Base-by-base conservation (phyloP, 148 eudicot genomes). In the Bassia scoparia region DNA sequence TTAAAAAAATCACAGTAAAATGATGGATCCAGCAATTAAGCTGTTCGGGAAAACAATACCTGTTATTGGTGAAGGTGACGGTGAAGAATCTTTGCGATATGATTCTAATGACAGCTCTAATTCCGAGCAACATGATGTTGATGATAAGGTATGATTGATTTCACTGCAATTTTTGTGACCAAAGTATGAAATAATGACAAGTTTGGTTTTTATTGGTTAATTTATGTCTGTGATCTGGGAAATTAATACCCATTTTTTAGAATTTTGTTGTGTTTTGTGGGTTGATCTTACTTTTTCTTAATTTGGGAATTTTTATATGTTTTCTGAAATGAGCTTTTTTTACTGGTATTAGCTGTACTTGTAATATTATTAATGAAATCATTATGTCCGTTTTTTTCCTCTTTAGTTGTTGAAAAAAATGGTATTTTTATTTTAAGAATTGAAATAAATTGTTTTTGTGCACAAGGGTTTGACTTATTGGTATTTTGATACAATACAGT, bases 41-140 rank as follows among this genome's bases (percentile, higher is more conserved):
- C 81, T 94, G 67, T 94, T 94, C 38, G 98, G 98, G 37, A 86
- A 82, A 71, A 85, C 84, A 77, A 91, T 93, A 76, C 88, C 76
- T 48, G 75, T 76, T 18, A n/a, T 81, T 49, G 78, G 63, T 58
- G 72, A 84, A 73, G 89, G 79, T 81, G 79, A 70, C 63, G 31
- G 48, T 33, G 56, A 73, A 12, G 76, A 76, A 5, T 67, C 73
- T 60, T 61, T 72, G 23, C 60, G 61, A 34, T 17, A 38, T 54
- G 67, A 58, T 5, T 75, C 78, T 30, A 67, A 67, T 74, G 67
- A 54, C 0, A 71, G 73, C 13, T 69, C 68, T 55, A 52, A 65
- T 69, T 65, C 77, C 54, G 74, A 49, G 0, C 68, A 55, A 0
- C 71, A 11, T 16, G 74, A 68, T 0, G 56, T 56, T 76, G 68